These are phyloP conservation scores for Croton laevigatus DNA, from an alignment of 441 rosid species.

Conservation along the genomic window DNA sequence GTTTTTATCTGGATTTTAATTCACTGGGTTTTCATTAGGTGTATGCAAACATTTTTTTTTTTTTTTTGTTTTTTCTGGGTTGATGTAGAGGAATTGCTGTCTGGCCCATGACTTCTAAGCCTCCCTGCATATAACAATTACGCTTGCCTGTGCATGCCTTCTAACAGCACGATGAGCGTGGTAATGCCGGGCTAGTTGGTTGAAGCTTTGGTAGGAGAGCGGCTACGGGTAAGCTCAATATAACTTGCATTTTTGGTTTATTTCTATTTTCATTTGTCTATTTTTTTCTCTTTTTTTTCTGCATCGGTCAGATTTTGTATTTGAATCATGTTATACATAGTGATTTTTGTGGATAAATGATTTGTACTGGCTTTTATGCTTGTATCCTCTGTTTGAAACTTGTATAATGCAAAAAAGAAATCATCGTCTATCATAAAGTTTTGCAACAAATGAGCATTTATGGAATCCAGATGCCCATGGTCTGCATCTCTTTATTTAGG, in stretches of 20 bases:
- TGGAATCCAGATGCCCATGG: background rate
- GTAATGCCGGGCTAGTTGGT: constrained; percentile 56
- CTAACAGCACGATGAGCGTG: constrained; percentile 87
- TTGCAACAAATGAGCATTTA: background rate
- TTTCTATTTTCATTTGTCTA: background rate
- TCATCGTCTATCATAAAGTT: background rate
- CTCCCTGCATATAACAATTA: constrained; percentile 59
- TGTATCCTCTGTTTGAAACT: background rate
- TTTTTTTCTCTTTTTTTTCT: background rate
- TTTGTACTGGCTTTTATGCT: background rate
- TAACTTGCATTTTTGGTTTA: background rate
- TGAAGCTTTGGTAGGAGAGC: constrained; percentile 51
- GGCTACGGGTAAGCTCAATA: constrained; percentile 47
- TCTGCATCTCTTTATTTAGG: background rate
- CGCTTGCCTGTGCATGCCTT: constrained; percentile 86
- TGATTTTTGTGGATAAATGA: background rate
- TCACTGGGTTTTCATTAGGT: constrained; percentile 40
- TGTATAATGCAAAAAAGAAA: background rate
- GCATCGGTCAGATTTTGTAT: background rate
- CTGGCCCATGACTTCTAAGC: constrained; percentile 45
- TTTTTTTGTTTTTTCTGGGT: constrained; percentile 47
- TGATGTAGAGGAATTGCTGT: constrained; percentile 55
- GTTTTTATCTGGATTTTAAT: constrained; percentile 31
- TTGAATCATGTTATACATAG: background rate
- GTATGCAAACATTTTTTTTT: constrained; percentile 42